Percentiles rank a stretch among this genome's conserved stretches.
Evolutionary conservation across 2,329 filamentous ascomycete species (phyloP).

Genomic region (Monilinia laxa): DNA sequence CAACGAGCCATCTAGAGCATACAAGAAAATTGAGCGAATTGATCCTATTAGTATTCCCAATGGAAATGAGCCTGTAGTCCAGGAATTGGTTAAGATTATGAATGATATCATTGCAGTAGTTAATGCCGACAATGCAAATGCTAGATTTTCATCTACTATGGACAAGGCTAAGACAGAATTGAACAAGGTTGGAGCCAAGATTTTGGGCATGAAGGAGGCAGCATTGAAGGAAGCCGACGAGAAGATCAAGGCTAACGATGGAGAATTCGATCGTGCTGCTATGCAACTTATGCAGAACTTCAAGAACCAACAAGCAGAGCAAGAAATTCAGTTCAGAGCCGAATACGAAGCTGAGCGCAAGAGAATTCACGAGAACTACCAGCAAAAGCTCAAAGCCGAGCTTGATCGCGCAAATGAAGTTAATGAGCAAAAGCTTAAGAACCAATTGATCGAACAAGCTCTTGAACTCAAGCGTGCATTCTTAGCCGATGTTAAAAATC

Average conservation of each 20-base stretch:
- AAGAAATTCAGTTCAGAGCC: constrained; percentile 79
- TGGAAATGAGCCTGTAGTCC: constrained; percentile 81
- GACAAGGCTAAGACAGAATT: constrained; percentile 84
- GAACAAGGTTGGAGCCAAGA: constrained; percentile 72
- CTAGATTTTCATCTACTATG: constrained; percentile 75
- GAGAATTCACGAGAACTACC: constrained; percentile 73
- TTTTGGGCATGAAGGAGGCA: constrained; percentile 67
- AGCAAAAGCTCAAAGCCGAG: constrained; percentile 75
- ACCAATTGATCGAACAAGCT: constrained; percentile 86
- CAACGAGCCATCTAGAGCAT: constrained; percentile 63
- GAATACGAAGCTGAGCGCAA: constrained; percentile 89
- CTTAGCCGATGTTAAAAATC: constrained; percentile 70
- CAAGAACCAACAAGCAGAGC: constrained; percentile 75
- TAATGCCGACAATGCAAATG: constrained; percentile 78
- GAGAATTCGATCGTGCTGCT: constrained; percentile 83
- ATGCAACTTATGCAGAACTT: constrained; percentile 86
- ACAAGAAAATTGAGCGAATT: constrained; percentile 64
- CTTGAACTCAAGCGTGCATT: constrained; percentile 86
- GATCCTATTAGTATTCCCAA: constrained; percentile 74
- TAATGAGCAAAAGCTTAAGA: constrained; percentile 78
- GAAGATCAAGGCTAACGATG: constrained; percentile 57
- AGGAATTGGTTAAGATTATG: constrained; percentile 90
- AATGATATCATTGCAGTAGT: constrained; percentile 95
- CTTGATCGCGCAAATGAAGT: constrained; percentile 77
- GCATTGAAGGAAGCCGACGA: constrained; percentile 73